A percentile compares a stretch with the other conserved stretches of the same genome.
Conservation (phyloP, 2,329 filamentous ascomycete species). For the Exophiala mesophila region DNA sequence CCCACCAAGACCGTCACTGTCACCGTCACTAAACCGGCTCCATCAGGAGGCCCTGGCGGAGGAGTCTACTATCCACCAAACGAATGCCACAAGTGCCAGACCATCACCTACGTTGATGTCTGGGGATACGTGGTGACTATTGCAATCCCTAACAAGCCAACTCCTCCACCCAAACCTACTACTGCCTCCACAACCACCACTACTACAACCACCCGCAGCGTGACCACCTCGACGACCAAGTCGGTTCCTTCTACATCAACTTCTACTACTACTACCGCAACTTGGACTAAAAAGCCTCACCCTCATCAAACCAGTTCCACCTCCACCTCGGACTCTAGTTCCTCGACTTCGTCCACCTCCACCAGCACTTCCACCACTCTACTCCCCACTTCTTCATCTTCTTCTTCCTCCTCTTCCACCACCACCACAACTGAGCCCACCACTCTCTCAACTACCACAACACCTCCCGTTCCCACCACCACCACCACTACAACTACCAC, state of each 20-base stretch:
- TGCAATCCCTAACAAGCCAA: constrained; percentile 21
- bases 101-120: constrained; percentile 28
- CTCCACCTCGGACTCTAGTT: constrained; percentile 6
- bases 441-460: constrained; percentile 2
- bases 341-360: constrained; percentile 10
- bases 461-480: constrained; percentile 2
- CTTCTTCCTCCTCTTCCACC: neutral
- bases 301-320: constrained; percentile 3
- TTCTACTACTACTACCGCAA: constrained; percentile 3
- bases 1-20: constrained; percentile 18
- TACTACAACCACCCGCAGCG: constrained; percentile 21
- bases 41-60: neutral
- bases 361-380: neutral
- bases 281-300: constrained; percentile 1
- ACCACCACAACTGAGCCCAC: neutral
- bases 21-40: constrained; percentile 12
- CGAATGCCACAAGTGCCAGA: constrained; percentile 26
- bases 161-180: neutral
- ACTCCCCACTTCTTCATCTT: neutral
- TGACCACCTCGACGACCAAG: constrained; percentile 10
- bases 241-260: constrained; percentile 4
- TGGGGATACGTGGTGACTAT: constrained; percentile 26
- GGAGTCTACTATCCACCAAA: constrained; percentile 5
- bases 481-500: neutral
- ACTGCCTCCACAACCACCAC: constrained; percentile 7